Evolutionary conservation across 805 yeast species (phyloP), one percentile per base, ranked within the genome.

Genomic region (Maudiozyma turicensis): DNA sequence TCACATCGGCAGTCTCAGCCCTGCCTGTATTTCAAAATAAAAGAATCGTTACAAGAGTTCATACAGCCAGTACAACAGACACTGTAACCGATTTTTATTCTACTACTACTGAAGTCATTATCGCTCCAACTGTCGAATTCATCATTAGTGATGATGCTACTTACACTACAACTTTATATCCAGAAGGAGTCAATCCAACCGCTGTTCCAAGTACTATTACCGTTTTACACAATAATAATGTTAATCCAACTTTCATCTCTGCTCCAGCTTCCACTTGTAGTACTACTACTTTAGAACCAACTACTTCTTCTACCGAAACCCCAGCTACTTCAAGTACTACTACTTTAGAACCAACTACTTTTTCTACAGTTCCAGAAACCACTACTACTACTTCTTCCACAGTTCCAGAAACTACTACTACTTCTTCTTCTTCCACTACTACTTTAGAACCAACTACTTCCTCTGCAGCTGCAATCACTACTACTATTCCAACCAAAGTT

Each of bases 61-160:
- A 77, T 57, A 78, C 83, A 15, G 84, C 84, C 14, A 68, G 63
- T 8, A 72, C 82, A 3, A 76, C 77, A 6, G 55, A 61, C 37
- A 76, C 80, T 4, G 66, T 66, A 20, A 69, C 73, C 3, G 67
- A 67, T 48, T 62, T 69, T 30, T 71, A 70, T 54, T 65, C 76
- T 29, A 71, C 75, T 6, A 59, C 67, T 8, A 70, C 73, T 1
- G 61, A 68, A 50, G 55, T 67, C 9, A 63, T 60, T 30, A 61
- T 70, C 40, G 74, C 74, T 11, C 73, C 74, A 50, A 67, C 73
- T 11, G 74, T 71, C 14, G 65, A 70, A 52, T 62, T 64, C 41
- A 55, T 70, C 32, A 62, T 72, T 32, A 63, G 69, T 47, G 67
- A 69, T 50, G 64, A 67, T 44, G 60, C 64, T 13, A 60, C 76